Evolutionary conservation across 805 yeast genomes (phyloP).

Genomic region (Lipomyces chichibuensis): DNA sequence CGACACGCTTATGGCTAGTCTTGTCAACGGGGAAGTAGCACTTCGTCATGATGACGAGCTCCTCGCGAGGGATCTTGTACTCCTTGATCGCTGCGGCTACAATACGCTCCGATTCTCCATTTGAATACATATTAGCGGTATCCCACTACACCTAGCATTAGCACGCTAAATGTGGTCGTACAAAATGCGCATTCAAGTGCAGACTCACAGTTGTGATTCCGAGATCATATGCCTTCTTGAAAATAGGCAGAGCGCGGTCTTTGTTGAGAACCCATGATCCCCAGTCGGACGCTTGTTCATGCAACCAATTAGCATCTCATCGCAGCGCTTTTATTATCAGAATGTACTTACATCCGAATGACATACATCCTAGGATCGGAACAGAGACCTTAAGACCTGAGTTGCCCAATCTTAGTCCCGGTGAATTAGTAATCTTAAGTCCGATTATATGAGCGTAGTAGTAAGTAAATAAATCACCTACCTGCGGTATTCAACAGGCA

Average conservation of each 20-base stretch:
- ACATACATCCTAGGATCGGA: constrained; percentile 35
- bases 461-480: constrained; percentile 5
- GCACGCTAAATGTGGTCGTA: not conserved
- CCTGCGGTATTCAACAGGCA: constrained; percentile 28
- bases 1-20: constrained; percentile 36
- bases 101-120: constrained; percentile 49
- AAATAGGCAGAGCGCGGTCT: constrained; percentile 27
- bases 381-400: constrained; percentile 32
- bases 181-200: not conserved
- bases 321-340: not conserved
- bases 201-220: constrained; percentile 46
- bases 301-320: not conserved
- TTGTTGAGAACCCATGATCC: constrained; percentile 30
- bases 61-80: constrained; percentile 57
- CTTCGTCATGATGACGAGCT: constrained; percentile 59
- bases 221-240: constrained; percentile 40
- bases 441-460: not conserved
- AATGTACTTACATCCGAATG: constrained; percentile 29
- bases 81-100: constrained; percentile 58
- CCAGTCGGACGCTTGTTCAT: constrained; percentile 30
- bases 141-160: constrained; percentile 40
- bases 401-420: constrained; percentile 21
- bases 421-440: not conserved
- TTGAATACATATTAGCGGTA: constrained; percentile 52
- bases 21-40: constrained; percentile 34